phyloP scores from a whole-genome alignment of 805 yeast genomes.

The Cyberlindnera galapagoensis region DNA sequence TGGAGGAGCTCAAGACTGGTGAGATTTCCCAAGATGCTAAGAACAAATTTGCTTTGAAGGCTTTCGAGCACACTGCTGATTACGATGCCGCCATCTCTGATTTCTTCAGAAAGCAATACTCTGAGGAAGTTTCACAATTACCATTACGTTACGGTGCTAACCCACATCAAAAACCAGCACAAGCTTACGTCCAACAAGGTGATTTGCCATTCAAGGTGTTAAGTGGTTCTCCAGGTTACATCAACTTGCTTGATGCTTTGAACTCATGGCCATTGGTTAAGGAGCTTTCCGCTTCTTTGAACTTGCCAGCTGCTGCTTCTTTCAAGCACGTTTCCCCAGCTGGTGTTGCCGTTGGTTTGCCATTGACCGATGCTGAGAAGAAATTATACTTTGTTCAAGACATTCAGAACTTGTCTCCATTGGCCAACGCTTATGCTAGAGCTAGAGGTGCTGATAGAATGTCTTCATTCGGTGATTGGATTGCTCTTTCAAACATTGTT shows the following conservation, averaged over 20 bases:
- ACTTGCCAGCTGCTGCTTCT: conserved; percentile 97
- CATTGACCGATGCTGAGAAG: conserved; percentile 85
- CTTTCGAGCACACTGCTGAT: conserved; percentile 97
- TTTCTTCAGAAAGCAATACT: conserved; percentile 94
- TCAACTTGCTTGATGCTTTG: conserved; percentile 91
- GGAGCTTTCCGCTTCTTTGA: conserved; percentile 89
- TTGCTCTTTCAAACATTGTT: conserved; percentile 93
- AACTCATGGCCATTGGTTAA: conserved; percentile 99
- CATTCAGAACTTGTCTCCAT: conserved; percentile 90
- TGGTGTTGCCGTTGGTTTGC: conserved; percentile 96
- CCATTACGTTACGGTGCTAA: conserved; percentile 97
- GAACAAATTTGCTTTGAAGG: conserved; percentile 86
- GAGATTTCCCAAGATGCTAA: conserved; percentile 67
- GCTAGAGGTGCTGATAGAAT: conserved; percentile 99
- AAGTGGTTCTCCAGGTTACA: conserved; percentile 95
- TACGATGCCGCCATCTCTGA: conserved; percentile 94
- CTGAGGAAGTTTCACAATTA: conserved; percentile 83
- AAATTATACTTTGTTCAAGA: conserved; percentile 92
- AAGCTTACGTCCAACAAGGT: conserved; percentile 84
- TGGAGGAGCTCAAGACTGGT: conserved; percentile 68
- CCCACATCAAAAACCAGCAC: conserved; percentile 99
- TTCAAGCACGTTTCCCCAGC: conserved; percentile 99
- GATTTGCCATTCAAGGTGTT: conserved; percentile 91
- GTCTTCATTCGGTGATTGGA: conserved; percentile 98
- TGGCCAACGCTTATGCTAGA: conserved; percentile 97